Evolutionary conservation across 768 basidiomycete species (phyloP), one percentile per base, ranked within the genome.

Genomic region (Lactifluus hygrophoroides): DNA sequence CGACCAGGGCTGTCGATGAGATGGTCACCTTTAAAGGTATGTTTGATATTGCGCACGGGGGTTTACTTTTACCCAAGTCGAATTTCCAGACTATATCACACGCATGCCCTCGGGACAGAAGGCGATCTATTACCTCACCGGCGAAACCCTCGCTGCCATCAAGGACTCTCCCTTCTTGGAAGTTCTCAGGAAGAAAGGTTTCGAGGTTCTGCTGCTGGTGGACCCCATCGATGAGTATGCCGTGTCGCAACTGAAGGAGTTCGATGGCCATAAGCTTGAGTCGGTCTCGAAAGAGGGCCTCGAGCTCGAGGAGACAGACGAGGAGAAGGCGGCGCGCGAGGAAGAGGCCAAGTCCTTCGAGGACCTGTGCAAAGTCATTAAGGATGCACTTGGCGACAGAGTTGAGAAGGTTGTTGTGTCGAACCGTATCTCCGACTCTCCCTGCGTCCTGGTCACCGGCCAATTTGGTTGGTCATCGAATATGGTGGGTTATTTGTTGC

Each of bases 401-500:
- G 94, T 99, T 64, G 96, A 99, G 83, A 99, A 99, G 81, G 95
- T 99, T 23, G 83, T 95, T 63, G 79, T 97, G 65, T 98, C 95
- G 46, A 97, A 95, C 84, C 92, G 95, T 74, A 95, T 99, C 77
- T 80, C 84, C 66, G 93, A 95, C 74, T 96, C 94, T 19, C 94
- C 94, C 61, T 97, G 88, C 72, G 95, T 96, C 45, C 86, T 95
- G 68, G 94, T 97, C 70, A 98, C 96, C 59, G 95, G 95, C 57
- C 94, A 97, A 73, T 99, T 97, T 75, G 96, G 95, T 56, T 99
- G 95, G 95, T 96, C 93, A 27, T 94, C 94, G 56, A 97, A 97
- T 81, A 98, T 98, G 95, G 88, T 85, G 63, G 46, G 80, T 72
- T 28, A 23, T 54, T 35, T 28, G 23, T 56, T 28, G 43, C 34